A percentile compares a stretch with the other conserved stretches of the same genome.
Evolutionary conservation across 257 asterid species (phyloP).

Genomic region (Thymus quinquecostatus): DNA sequence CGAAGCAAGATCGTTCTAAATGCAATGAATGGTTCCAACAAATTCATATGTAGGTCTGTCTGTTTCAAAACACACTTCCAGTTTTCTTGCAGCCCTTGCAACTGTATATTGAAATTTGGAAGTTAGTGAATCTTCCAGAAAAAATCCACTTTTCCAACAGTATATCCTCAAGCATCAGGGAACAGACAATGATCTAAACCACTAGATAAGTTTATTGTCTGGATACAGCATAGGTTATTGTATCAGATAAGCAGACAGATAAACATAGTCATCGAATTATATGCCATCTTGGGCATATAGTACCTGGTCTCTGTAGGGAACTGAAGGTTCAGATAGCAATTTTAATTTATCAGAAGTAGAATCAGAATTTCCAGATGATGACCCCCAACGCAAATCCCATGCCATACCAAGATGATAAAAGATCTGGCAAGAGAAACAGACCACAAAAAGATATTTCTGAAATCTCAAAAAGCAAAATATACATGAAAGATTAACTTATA

Average conservation of each 20-base stretch:
- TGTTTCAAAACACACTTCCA: conserved; percentile 77
- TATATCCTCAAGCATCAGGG: conserved; percentile 19
- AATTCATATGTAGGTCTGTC: conserved; percentile 88
- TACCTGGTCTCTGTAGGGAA: conserved; percentile 76
- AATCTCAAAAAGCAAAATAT: conserved; percentile 15
- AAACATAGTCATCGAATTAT: conserved; percentile 7
- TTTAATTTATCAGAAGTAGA: conserved; percentile 45
- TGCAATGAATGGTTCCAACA: conserved; percentile 92
- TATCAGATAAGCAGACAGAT: conserved; percentile 7
- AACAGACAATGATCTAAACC: conserved; percentile 15
- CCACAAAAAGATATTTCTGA: conserved; percentile 8
- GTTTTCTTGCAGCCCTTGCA: conserved; percentile 64
- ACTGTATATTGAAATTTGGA: conserved; percentile 50
- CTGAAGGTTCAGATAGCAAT: conserved; percentile 57
- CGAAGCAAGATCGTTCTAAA: conserved; percentile 85
- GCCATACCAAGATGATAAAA: conserved; percentile 94
- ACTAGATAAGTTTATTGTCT: conserved; percentile 12
- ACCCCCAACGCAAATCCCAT: conserved; percentile 84
- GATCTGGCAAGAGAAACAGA: conserved; percentile 56
- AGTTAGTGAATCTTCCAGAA: conserved; percentile 30
- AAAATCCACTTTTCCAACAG: conserved; percentile 2
- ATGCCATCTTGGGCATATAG: conserved; percentile 19
- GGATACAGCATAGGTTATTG: conserved; percentile 16
- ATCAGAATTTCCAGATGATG: conserved; percentile 43
- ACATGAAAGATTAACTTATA: conserved; percentile 10